Conservation (phyloP, 441 rosid genomes). For the Pelargonium myrrhifolium region DNA sequence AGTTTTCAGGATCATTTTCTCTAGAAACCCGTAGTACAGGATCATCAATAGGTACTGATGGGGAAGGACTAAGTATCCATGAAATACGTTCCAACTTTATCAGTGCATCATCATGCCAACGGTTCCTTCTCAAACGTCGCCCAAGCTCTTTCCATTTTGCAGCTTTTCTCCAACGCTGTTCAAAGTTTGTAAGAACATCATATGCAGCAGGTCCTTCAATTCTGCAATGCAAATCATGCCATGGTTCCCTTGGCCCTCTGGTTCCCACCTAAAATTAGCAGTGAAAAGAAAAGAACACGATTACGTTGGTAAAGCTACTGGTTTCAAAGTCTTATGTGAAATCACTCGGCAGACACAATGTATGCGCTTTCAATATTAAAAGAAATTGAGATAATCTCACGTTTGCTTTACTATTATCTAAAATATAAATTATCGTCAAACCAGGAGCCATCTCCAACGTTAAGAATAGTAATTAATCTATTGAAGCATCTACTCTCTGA, state of each 20-base stretch:
- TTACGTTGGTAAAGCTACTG: too few species aligned
- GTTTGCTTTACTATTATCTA: too few species aligned
- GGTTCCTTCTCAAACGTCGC: conserved; percentile 35
- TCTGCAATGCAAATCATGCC: conserved; percentile 89
- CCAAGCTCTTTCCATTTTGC: conserved; percentile 65
- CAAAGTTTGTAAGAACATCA: conserved; percentile 80
- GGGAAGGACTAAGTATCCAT: conserved; percentile 30
- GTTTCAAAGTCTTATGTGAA: too few species aligned
- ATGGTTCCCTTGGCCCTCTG: conserved; percentile 66
- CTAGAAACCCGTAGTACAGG: conserved; percentile 38
- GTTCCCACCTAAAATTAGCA: background rate
- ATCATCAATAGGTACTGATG: conserved; percentile 29
- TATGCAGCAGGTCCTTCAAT: conserved; percentile 98
- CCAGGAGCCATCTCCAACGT: too few species aligned
- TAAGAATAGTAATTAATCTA: too few species aligned
- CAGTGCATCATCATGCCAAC: conserved; percentile 62
- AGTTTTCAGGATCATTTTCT: conserved; percentile 59
- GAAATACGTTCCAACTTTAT: conserved; percentile 75
- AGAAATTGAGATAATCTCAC: too few species aligned
- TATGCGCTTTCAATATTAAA: too few species aligned
- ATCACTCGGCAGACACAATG: too few species aligned
- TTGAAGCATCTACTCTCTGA: too few species aligned
- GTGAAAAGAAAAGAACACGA: background rate
- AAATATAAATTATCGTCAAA: too few species aligned
- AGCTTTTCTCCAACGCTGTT: conserved; percentile 88